These are phyloP conservation scores for Globisporangium viniferum DNA, from an alignment of 352 stramenopile genomes.

Conservation along the genomic window DNA sequence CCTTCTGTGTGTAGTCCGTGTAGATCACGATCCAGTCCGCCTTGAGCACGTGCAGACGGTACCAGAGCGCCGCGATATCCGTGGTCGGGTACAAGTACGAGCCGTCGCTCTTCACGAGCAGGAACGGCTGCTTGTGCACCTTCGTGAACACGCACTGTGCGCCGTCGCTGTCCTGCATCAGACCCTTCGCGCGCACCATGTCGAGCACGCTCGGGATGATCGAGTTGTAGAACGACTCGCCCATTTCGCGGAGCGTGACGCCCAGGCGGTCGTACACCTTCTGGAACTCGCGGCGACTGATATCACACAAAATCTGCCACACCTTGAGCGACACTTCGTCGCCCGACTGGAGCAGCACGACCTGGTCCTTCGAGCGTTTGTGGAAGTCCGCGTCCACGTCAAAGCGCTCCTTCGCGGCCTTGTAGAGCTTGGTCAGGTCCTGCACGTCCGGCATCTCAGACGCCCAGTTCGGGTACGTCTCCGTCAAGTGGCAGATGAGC, in stretches of 20 bases:
- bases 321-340: constrained; percentile 78
- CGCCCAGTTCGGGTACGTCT: constrained; percentile 95
- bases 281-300: constrained; percentile 82
- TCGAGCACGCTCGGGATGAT: constrained; percentile 86
- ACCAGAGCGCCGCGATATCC: constrained; percentile 84
- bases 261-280: constrained; percentile 82
- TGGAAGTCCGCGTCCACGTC: constrained; percentile 97
- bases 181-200: constrained; percentile 82
- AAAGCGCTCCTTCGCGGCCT: constrained; percentile 94
- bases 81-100: constrained; percentile 86
- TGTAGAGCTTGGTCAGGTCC: constrained; percentile 92
- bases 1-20: constrained; percentile 87
- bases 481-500: constrained; percentile 99
- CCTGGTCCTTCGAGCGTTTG: constrained; percentile 94
- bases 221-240: constrained; percentile 86
- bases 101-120: constrained; percentile 84
- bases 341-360: constrained; percentile 97
- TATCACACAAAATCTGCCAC: constrained; percentile 81
- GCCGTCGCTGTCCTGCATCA: constrained; percentile 90
- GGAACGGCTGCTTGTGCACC: constrained; percentile 87
- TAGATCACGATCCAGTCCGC: constrained; percentile 82
- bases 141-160: constrained; percentile 91
- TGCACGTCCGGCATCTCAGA: constrained; percentile 93
- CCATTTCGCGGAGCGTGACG: constrained; percentile 76
- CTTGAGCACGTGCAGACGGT: constrained; percentile 81